phyloP scores from a whole-genome alignment of 1,139 yeast species.

The Kluyveromyces sp. region DNA sequence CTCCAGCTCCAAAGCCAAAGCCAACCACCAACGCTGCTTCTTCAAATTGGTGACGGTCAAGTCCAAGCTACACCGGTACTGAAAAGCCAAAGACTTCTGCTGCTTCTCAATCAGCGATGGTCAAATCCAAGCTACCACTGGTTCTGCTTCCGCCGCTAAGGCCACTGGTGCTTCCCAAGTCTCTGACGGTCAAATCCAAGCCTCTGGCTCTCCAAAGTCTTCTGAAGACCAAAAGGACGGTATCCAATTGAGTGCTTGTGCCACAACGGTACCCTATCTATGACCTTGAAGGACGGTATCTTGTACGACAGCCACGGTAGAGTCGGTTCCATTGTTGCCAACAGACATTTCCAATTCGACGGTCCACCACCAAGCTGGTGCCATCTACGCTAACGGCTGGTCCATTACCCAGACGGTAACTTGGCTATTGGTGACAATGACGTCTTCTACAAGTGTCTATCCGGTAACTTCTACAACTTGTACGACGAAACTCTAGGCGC shows the following conservation, averaged over 20 bases:
- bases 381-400: slow-evolving; percentile 85
- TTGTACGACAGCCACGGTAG: slow-evolving; percentile 61
- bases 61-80: slow-evolving; percentile 31
- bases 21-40: slow-evolving; percentile 36
- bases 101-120: slow-evolving; percentile 49
- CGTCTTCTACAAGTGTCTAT: slow-evolving; percentile 70
- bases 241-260: slow-evolving; percentile 37
- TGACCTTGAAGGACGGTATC: slow-evolving; percentile 47
- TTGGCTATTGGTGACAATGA: slow-evolving; percentile 63
- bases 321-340: slow-evolving; percentile 77
- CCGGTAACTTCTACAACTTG: slow-evolving; percentile 79
- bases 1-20: slow-evolving; percentile 29
- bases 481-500: slow-evolving; percentile 62
- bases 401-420: slow-evolving; percentile 55
- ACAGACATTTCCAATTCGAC: slow-evolving; percentile 85
- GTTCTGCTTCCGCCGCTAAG: slow-evolving; percentile 3
- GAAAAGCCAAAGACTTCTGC: slow-evolving; percentile 35
- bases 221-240: slow-evolving; percentile 11
- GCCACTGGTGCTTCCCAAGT: slow-evolving; percentile 8
- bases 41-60: slow-evolving; percentile 46
- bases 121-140: slow-evolving; percentile 16
- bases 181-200: slow-evolving; percentile 16
- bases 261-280: slow-evolving; percentile 42
- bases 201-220: slow-evolving; percentile 11
- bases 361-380: slow-evolving; percentile 91